Percentiles rank a stretch among this genome's conserved stretches.
These are phyloP conservation scores for Lasiosphaeria hispida DNA, from an alignment of 495 filamentous ascomycete species.

Conservation along the genomic window DNA sequence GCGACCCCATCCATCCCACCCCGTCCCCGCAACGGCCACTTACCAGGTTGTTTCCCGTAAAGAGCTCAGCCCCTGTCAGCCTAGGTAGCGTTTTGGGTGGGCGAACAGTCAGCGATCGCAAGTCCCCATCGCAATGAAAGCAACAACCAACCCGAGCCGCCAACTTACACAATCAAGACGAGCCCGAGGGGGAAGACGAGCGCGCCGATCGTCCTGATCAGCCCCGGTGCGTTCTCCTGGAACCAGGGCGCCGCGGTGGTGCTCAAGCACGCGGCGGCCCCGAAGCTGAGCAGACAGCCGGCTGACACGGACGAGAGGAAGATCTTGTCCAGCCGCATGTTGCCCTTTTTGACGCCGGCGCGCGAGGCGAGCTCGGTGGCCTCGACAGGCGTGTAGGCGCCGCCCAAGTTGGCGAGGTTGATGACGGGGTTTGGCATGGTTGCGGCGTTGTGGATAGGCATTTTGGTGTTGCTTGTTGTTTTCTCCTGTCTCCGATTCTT, in stretches of 20 bases:
- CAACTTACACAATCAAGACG: slow-evolving; percentile 49
- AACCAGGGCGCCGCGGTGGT: slow-evolving; percentile 59
- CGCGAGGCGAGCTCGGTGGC: slow-evolving; percentile 46
- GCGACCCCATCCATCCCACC: background rate
- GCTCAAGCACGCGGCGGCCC: slow-evolving; percentile 50
- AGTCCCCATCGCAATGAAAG: too few species aligned
- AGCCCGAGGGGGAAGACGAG: slow-evolving; percentile 59
- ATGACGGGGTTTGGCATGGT: slow-evolving; percentile 11
- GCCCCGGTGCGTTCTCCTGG: slow-evolving; percentile 56
- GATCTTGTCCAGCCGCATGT: slow-evolving; percentile 53
- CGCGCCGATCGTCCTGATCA: slow-evolving; percentile 55
- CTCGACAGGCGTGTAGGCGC: slow-evolving; percentile 43
- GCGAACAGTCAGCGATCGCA: background rate
- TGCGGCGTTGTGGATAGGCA: too few species aligned
- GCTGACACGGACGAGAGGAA: slow-evolving; percentile 55
- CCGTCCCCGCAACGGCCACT: background rate
- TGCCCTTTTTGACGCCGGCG: slow-evolving; percentile 49
- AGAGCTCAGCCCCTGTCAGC: slow-evolving; percentile 58
- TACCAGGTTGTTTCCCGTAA: slow-evolving; percentile 60
- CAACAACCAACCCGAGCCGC: too few species aligned
- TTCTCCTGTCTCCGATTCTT: too few species aligned
- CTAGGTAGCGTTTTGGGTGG: slow-evolving; percentile 1
- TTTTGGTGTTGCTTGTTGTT: too few species aligned
- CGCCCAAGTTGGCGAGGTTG: slow-evolving; percentile 14
- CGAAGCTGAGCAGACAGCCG: slow-evolving; percentile 53